Conservation (phyloP, 2,329 filamentous ascomycete genomes). For the Pestalotiopsis sp. region DNA sequence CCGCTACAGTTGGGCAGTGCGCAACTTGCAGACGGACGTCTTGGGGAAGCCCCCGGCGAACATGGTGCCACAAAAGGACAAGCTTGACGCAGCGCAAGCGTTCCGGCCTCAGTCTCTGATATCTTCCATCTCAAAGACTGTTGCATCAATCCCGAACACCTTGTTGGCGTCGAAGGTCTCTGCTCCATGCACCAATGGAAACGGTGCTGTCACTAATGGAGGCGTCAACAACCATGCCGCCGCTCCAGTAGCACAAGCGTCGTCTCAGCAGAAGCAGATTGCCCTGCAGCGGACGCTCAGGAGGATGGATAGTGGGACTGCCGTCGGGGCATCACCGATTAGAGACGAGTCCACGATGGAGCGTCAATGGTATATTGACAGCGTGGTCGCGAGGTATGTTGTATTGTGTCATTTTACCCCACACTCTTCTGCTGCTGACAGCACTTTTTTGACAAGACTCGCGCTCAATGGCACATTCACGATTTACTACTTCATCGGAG, state of each 20-base stretch:
- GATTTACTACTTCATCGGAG: constrained; percentile 10
- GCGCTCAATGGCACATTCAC: constrained; percentile 7
- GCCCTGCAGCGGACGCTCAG: constrained; percentile 2
- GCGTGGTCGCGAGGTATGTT: not conserved
- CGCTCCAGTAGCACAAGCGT: not conserved
- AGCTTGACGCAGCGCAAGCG: not conserved
- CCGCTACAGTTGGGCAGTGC: not conserved
- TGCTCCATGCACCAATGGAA: not conserved
- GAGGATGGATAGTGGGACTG: not conserved
- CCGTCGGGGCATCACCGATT: not conserved
- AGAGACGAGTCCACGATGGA: not conserved
- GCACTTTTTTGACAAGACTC: not conserved
- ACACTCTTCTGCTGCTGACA: not conserved
- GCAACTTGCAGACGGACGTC: not conserved
- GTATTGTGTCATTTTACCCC: no score
- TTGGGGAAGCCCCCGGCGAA: not conserved
- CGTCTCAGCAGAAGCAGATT: not conserved
- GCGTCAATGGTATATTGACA: not conserved
- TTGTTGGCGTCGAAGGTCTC: not conserved
- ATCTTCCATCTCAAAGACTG: not conserved
- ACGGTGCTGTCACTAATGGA: no score
- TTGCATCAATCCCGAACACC: not conserved
- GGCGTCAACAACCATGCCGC: not conserved
- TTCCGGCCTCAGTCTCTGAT: not conserved
- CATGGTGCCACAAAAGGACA: not conserved